Base-by-base conservation (phyloP, 768 basidiomycete species). In the Ephemerocybe angulata region DNA sequence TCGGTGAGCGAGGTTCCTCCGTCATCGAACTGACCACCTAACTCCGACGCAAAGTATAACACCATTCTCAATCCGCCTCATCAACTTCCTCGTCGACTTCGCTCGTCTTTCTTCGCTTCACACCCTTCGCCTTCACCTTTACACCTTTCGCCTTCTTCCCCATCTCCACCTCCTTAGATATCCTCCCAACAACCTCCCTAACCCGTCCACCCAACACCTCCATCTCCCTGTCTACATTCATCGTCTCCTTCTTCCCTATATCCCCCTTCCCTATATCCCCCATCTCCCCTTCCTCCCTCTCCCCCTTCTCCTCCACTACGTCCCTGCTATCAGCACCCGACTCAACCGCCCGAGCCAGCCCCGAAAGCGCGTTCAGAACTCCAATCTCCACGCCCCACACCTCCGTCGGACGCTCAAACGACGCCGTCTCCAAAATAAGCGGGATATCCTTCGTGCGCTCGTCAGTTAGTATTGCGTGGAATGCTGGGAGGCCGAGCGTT, bases 391-490 rank as follows among this genome's bases (percentile, higher is more conserved):
- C 74, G n/a, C 75, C 76, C 88, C 90, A 93, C 1, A 88, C 80
- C 12, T 80, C 81, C 21, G 48, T 59, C 22, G 78, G 79, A 17
- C 76, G 71, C 53, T 89, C 90, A 58, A 84, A 83, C 25, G 78
- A 80, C 0, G 88, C 89, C 0, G 93, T 93, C 65, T 95, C 92
- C 13, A 93, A 77, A 29, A 95, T 83, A 31, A 95, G 77, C 1
- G 91, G 91, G 30, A 93, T 85, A 42, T 78, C 67, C 53, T 83
- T 79, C 27, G 85, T 76, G 17, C 89, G 83, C 3, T 78, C 72
- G 63, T 93, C 91, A 8, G 79, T 78, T 50, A 93, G 72, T 48
- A 92, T 81, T 56, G 82, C 76, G 28, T 75, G 71, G 68, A 93
- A 93, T 0, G 83, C 75, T 0, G 62, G 57, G 3, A 93, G 72